phyloP scores from a whole-genome alignment of 202 grass and related monocot species.

The Saccharum hybrid region DNA sequence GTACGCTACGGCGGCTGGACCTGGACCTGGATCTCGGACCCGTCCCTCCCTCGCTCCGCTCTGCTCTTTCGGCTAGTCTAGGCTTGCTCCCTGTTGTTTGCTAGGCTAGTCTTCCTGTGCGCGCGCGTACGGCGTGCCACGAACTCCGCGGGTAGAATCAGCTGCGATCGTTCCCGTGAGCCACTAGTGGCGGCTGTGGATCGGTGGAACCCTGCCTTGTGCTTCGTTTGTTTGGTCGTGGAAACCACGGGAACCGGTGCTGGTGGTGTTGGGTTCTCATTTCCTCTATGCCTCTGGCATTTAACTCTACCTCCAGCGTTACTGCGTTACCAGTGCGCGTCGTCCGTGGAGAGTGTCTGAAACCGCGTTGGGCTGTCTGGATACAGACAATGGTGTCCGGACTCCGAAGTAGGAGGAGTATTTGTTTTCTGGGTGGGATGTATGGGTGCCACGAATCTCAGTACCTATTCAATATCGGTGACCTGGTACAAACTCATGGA shows the following conservation, averaged over 20 bases:
- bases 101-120: not conserved
- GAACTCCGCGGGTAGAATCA: not conserved
- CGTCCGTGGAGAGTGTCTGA: no score
- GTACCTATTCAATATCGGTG: not conserved
- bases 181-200: not conserved
- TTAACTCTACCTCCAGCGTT: slow-evolving; percentile 9
- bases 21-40: slow-evolving; percentile 45
- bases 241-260: not conserved
- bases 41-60: not conserved
- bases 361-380: slow-evolving; percentile 18
- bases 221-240: not conserved
- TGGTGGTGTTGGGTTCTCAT: not conserved
- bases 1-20: not conserved
- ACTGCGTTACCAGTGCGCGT: slow-evolving; percentile 4
- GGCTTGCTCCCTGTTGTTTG: no score
- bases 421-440: not conserved
- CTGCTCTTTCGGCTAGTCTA: not conserved
- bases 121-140: not conserved
- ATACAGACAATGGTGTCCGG: not conserved
- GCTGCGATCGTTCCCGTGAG: not conserved
- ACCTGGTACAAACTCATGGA: slow-evolving; percentile 15
- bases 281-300: not conserved
- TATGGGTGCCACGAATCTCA: not conserved
- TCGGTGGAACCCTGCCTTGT: not conserved
- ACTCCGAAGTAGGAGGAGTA: not conserved